Conservation (phyloP, 768 basidiomycete genomes). For the Rhodocollybia butyracea region DNA sequence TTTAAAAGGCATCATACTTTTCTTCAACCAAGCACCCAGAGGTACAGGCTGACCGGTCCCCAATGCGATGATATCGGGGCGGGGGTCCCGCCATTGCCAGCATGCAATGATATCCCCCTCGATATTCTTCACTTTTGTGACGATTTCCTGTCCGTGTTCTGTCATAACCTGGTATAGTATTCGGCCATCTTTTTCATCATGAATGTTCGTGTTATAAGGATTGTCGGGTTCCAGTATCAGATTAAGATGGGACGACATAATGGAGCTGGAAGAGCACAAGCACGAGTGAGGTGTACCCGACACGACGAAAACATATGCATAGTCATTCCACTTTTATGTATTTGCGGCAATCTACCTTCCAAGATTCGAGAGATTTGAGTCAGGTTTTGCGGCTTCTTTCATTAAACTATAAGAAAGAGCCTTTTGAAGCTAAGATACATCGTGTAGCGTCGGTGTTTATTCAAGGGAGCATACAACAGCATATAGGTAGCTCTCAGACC, state of each 20-base stretch:
- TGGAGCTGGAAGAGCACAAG: not conserved
- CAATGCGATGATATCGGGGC: conserved; percentile 35
- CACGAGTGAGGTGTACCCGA: not conserved
- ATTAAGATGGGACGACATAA: conserved; percentile 9
- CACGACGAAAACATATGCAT: not conserved
- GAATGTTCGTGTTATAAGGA: conserved; percentile 38
- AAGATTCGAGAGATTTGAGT: not conserved
- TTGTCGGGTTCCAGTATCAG: conserved; percentile 38
- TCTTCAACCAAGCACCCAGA: conserved; percentile 35
- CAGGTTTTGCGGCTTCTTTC: conserved; percentile 2
- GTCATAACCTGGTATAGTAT: conserved; percentile 35
- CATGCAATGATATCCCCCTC: conserved; percentile 31
- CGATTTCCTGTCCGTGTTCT: conserved; percentile 24
- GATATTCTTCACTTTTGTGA: conserved; percentile 30
- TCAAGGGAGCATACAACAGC: not conserved
- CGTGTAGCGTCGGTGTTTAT: conserved; percentile 4
- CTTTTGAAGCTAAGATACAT: conserved; percentile 1
- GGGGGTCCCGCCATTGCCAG: conserved; percentile 35
- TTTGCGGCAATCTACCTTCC: conserved; percentile 5
- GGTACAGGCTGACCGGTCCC: conserved; percentile 27
- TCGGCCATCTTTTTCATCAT: conserved; percentile 25
- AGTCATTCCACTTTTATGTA: conserved; percentile 1
- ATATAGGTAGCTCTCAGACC: not conserved
- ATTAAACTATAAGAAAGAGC: conserved; percentile 6
- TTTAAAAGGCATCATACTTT: conserved; percentile 37